Percentiles rank a stretch among this genome's conserved stretches.
phyloP scores from a whole-genome alignment of 352 stramenopile genomes.

The Pythium aphanidermatum region DNA sequence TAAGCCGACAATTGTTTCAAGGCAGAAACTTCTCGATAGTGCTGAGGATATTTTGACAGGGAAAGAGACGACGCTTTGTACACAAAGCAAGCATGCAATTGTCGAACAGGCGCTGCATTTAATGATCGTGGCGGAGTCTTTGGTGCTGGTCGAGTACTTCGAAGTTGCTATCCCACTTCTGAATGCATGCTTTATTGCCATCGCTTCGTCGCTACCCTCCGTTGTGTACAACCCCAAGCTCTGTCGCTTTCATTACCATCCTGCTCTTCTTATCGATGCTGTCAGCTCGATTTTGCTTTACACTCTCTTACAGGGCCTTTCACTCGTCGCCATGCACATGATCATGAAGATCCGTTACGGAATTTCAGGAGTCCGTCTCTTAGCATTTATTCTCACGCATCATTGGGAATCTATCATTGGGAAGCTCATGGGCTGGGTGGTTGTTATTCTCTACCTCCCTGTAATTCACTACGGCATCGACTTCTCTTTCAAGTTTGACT shows the following conservation, averaged over 20 bases:
- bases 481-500: not conserved
- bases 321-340: conserved; percentile 3
- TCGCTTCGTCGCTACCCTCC: not conserved
- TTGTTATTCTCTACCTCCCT: conserved; percentile 8
- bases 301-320: conserved; percentile 2
- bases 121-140: not conserved
- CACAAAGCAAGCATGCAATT: not conserved
- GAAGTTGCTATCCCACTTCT: conserved; percentile 15
- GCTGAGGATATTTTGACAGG: too few species aligned
- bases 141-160: conserved; percentile 18
- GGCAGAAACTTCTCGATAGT: too few species aligned
- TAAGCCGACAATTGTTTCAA: too few species aligned
- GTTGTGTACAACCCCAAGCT: conserved; percentile 7
- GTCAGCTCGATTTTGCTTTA: conserved; percentile 7
- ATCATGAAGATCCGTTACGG: conserved; percentile 10
- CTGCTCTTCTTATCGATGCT: not conserved
- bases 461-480: conserved; percentile 16
- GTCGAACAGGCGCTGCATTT: conserved; percentile 10
- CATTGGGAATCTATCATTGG: conserved; percentile 7
- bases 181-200: conserved; percentile 8
- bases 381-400: conserved; percentile 11
- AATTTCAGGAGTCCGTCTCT: not conserved
- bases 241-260: conserved; percentile 1
- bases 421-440: conserved; percentile 13
- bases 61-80: too few species aligned